Evolutionary conservation across 192 early-diverging fungal genomes (phyloP), one percentile per base, ranked within the genome.

Genomic region (Entophlyctis luteolus): DNA sequence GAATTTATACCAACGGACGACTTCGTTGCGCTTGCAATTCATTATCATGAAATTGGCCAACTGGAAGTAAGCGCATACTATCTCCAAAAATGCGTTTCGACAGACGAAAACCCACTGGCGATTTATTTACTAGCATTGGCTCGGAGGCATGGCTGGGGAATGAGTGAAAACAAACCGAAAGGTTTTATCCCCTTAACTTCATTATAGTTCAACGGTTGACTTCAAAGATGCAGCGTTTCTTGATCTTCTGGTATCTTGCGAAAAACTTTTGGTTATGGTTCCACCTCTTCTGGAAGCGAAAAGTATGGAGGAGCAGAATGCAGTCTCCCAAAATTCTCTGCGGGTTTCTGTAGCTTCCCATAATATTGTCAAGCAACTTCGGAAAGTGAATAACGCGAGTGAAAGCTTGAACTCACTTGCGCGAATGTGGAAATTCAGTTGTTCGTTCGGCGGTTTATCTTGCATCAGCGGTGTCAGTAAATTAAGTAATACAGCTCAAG

Each of bases 111-210:
- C 31, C 67, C 69, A 8, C 63, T 75, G 3, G 70, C 62, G 1
- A 12, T 66, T 5, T 72, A 75, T 59, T 47, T 75, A 12, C 59
- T 59, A 20, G 74, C 55, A 29, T 49, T 75, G 25, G 36, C 65
- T 2, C 63, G 72, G n/a, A 28, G 74, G 47, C 68, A 75, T 54
- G 74, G 74, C 4, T 72, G 74, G 68, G 74, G 74, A 14, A 32
- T 62, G 25, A 59, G 10, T n/a, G 16, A 49, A 56, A 62, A 72
- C 48, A 38, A 54, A 33, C 22, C 38, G 12, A 31, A 63, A 33
- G 14, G 50, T 22, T 25, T 22, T 53, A 22, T 22, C 50, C 14
- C 42, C 42, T 45, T 14, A 12, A 28, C 23, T 3, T 4, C 14
- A 25, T 53, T 2, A 53, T 22, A 47, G 14, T 27, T 23, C 23